Base-by-base conservation (phyloP, 2,329 filamentous ascomycete species). In the Diaporthe ilicicola region DNA sequence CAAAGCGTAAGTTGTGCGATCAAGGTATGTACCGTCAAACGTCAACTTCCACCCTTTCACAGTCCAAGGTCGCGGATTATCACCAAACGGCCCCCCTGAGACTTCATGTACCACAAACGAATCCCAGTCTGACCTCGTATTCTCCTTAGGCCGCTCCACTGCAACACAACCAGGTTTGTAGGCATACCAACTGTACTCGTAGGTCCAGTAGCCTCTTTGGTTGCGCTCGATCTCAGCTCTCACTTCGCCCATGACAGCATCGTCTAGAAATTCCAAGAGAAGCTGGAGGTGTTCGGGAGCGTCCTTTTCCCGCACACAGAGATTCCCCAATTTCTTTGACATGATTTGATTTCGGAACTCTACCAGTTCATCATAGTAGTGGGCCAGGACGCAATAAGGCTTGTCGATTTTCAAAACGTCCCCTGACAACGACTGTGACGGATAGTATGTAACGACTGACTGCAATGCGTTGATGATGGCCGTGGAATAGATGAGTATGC, bases 371-470 rank as follows among this genome's bases (percentile, higher is more conserved):
- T 75, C 76, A 65, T 76, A 79, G 64, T 79, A 76, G 50, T 79
- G 77, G 4, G 75, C 76, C 2, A 79, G 59, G 1, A 78, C 70
- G 0, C 73, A 22, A 42, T 78, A 78, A 0, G 78, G 77, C 74
- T 72, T 75, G 0, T 64, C 3, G 24, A 79, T 66, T 2, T 72
- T 61, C 15, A 76, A 56, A 2, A 69, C 19, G 4, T 74, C 70
- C 4, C 73, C 75, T 1, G 66, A 67, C 0, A 78, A 61, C 22
- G 76, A 62, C 42, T 79, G 76, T 6, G 27, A 56, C 0, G 78
- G 77, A 51, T 78, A 79, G 61, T 78, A 78, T 22, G 74, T 34
- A 4, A 78, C 77, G 9, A 79, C 76, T 0, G 74, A 73, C n/a
- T 72, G 73, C 3, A 78, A 69, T 7, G 76, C 77, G 24, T 77